Conservation (phyloP, 441 rosid species). For the Populus hybrid region DNA sequence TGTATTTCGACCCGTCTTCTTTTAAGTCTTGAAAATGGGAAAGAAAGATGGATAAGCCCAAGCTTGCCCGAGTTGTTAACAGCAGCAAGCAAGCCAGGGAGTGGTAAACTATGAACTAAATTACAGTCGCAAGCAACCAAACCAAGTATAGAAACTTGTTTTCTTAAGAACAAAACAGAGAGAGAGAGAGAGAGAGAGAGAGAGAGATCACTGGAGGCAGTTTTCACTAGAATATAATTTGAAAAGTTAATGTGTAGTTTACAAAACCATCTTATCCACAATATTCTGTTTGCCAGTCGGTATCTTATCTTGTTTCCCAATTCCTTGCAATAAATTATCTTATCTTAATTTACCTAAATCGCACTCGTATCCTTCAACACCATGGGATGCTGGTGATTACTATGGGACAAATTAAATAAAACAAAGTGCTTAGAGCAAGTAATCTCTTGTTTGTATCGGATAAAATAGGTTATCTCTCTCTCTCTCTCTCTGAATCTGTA, state of each 20-base stretch:
- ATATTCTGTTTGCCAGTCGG: background rate
- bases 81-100: background rate
- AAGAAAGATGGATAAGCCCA: background rate
- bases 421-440: background rate
- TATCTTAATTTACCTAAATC: background rate
- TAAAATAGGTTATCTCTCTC: too few relatives aligned
- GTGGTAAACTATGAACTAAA: too few relatives aligned
- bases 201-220: too few relatives aligned
- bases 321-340: background rate
- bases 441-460: background rate
- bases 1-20: background rate
- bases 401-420: background rate
- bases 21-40: background rate
- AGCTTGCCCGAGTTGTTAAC: background rate
- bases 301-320: background rate
- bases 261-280: background rate
- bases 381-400: background rate
- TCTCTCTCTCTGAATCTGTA: background rate
- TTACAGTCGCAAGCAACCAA: background rate
- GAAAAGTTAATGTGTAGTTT: background rate
- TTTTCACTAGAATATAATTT: too few relatives aligned
- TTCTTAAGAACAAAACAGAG: too few relatives aligned
- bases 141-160: too few relatives aligned
- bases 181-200: too few relatives aligned
- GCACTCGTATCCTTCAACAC: background rate